These are phyloP conservation scores for Rhodotorula sp. DNA, from an alignment of 1,284 basidiomycete species.

Conservation along the genomic window DNA sequence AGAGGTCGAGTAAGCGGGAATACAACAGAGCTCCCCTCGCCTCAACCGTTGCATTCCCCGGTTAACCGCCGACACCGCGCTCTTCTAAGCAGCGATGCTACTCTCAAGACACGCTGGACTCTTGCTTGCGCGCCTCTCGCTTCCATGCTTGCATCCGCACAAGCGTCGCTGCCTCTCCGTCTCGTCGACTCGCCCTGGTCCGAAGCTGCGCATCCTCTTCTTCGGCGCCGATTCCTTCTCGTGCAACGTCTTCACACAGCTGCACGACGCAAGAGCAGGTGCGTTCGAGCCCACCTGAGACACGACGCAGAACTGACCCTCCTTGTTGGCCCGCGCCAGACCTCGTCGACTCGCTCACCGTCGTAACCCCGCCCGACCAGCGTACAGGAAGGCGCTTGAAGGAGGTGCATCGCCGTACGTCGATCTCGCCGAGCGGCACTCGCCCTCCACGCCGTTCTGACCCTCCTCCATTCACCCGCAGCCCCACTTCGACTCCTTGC, in stretches of 20 bases:
- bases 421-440: background rate
- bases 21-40: too few species aligned
- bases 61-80: too few species aligned
- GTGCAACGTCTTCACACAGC: conserved; percentile 60
- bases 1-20: background rate
- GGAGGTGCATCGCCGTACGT: conserved; percentile 35
- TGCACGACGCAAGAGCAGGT: conserved; percentile 55
- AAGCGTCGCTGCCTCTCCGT: conserved; percentile 13
- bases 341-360: conserved; percentile 34
- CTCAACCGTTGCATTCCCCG: too few species aligned
- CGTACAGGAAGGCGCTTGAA: conserved; percentile 26
- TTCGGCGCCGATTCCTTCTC: conserved; percentile 74
- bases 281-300: too few species aligned
- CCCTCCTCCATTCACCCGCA: conserved; percentile 3
- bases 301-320: too few species aligned
- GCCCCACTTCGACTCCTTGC: conserved; percentile 40
- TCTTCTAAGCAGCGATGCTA: too few species aligned
- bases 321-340: conserved; percentile 11
- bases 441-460: background rate
- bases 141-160: background rate
- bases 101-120: background rate
- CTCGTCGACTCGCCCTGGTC: background rate
- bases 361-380: conserved; percentile 42
- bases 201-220: conserved; percentile 62
- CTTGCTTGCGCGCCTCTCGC: background rate